Base-by-base conservation (phyloP, 1,139 yeast species). In the Petasospora fabianii region DNA sequence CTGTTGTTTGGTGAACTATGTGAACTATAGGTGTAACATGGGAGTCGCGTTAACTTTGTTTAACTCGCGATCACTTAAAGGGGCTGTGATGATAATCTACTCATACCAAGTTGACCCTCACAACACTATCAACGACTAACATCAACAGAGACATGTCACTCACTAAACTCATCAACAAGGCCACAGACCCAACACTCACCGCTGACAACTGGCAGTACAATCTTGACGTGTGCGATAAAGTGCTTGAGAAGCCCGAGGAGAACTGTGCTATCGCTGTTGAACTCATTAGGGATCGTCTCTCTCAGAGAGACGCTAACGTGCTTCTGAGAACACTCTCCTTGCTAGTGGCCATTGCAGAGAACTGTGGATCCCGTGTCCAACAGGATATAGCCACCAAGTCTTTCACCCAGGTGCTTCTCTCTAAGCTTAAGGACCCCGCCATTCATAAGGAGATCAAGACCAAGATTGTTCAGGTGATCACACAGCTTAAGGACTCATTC, bases 351-450 rank as follows among this genome's bases (percentile, higher is more conserved):
- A 62, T 87, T 27, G 96, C 96, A 1, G 96, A 90, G 61, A 92
- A 92, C 59, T 90, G 97, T 64, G 97, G 97, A 1, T 80, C 95
- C 3, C 70, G 88, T 50, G 77, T 85, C 75, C 81, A 80, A 53
- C 88, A 85, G 47, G 87, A 83, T 52, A 79, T 90, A 32, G 90
- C 96, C 26, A 68, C 87, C 26, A 77, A 75, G 49, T 57, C 71
- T 10, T 87, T 88, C 57, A 75, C 88, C 21, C 68, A 70, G 32
- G 69, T 71, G 17, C 65, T 92, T 35, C 55, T 78, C 27, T 68
- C 69, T 42, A 66, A 81, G 48, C 66, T 86, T 24, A 71, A 69
- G 14, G 86, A 80, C 53, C 60, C 66, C 17, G 60, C 67, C 34
- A 73, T 84, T 27, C 96, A 90, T 62, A 63, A 67, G 27, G 71